phyloP scores from a whole-genome alignment of 805 yeast genomes.

The Pichia heedii region DNA sequence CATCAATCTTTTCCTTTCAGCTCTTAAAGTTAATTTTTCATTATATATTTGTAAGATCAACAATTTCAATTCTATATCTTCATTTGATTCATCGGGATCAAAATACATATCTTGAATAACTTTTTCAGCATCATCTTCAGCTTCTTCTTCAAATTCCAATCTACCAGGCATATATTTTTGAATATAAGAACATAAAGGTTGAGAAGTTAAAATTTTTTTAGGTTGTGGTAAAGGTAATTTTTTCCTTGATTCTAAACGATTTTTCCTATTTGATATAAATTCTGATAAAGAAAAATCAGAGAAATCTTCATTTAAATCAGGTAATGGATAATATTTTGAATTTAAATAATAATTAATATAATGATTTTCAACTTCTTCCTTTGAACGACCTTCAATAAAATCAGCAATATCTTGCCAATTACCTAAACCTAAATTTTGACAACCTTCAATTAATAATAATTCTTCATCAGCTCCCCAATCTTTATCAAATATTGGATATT shows the following conservation, averaged over 20 bases:
- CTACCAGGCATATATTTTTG: slow-evolving; percentile 99
- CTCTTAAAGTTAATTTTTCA: slow-evolving; percentile 80
- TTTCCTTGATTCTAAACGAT: slow-evolving; percentile 63
- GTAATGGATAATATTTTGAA: slow-evolving; percentile 74
- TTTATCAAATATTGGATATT: slow-evolving; percentile 80
- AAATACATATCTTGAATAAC: slow-evolving; percentile 92
- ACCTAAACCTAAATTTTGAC: slow-evolving; percentile 86
- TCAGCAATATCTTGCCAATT: slow-evolving; percentile 99
- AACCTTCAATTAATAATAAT: slow-evolving; percentile 75
- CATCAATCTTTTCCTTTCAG: slow-evolving; percentile 81
- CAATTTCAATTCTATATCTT: slow-evolving; percentile 83
- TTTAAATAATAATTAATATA: slow-evolving; percentile 65
- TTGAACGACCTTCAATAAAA: slow-evolving; percentile 84
- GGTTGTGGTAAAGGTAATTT: slow-evolving; percentile 77
- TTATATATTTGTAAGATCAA: slow-evolving; percentile 84
- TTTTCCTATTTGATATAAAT: slow-evolving; percentile 58
- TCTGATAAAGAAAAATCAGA: slow-evolving; percentile 52
- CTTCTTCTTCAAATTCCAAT: slow-evolving; percentile 91
- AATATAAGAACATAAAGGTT: slow-evolving; percentile 92
- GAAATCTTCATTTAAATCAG: slow-evolving; percentile 71
- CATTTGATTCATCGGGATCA: slow-evolving; percentile 83
- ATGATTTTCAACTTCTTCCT: slow-evolving; percentile 85
- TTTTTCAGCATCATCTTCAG: slow-evolving; percentile 93
- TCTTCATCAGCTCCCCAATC: slow-evolving; percentile 99
- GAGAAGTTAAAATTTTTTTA: slow-evolving; percentile 81